Base-by-base conservation (phyloP, 2,329 filamentous ascomycete genomes). In the Aspergillus clavatus region DNA sequence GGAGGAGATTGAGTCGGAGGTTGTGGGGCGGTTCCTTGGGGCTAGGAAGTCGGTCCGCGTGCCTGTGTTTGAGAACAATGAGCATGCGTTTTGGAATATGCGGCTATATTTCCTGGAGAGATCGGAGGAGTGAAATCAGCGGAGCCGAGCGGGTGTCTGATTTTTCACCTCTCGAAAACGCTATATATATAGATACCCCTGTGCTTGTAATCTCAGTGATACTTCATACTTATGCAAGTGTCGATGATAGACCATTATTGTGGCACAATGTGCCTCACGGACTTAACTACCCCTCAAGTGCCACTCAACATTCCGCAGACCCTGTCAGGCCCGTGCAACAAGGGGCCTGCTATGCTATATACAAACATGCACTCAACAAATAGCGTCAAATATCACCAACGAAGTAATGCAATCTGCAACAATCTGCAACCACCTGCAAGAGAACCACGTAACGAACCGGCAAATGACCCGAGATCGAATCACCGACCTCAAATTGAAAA, bases 51-150 rank as follows among this genome's bases (percentile, higher is more conserved):
- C 63, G 5, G 52, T 58, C 14, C 45, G 44, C 5, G 45, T 69
- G 24, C 57, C 61, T 2, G 45, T 44, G 21, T 70, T 69, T 41
- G 58, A 59, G 26, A 48, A 48, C 8, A 53, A 61, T 41, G 60
- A 66, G 38, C 58, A 62, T 58, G 62, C 67, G 0, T 70, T 70
- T 48, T 69, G 66, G 65, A 60, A 56, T 24, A 65, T 63, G 55
- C 54, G 64, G 18, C 40, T 69, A 7, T 70, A 69, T 50, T 64
- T 45, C 42, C 38, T 47, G 8, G 21, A n/a, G 21, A n/a, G 36
- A 46, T 45, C 11, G 3, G 49, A 48, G 28, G 19, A 41, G 6
- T 43, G 45, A 36, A 41, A 45, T 8, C 7, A 33, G 18, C 10
- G 11, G 16, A 8, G 18, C 11, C 11, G 10, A 11, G 31, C 31